A percentile compares a stretch with the other conserved stretches of the same genome.
Conservation (phyloP, 2,329 filamentous ascomycete genomes). For the Aspergillus persii region DNA sequence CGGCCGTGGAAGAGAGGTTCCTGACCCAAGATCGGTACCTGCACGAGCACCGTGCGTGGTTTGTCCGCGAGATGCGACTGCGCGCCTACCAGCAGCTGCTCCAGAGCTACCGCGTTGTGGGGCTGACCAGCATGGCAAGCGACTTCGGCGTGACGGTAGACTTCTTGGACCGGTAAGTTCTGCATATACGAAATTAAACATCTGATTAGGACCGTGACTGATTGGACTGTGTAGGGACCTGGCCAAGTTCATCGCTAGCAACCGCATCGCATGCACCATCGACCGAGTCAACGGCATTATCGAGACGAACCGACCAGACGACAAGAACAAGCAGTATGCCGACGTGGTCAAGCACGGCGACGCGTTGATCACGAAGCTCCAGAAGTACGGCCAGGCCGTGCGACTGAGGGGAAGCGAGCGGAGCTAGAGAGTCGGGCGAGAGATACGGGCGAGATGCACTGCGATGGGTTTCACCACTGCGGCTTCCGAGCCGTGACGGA, state of each 20-base stretch:
- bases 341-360: constrained; percentile 98
- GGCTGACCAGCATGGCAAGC: constrained; percentile 93
- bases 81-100: constrained; percentile 95
- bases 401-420: constrained; percentile 91
- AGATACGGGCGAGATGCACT: background rate
- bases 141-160: constrained; percentile 97
- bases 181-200: background rate
- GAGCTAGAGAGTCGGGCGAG: constrained; percentile 51
- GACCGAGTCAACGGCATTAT: constrained; percentile 96
- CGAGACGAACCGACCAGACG: constrained; percentile 94
- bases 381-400: constrained; percentile 98
- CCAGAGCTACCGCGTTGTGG: constrained; percentile 95
- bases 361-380: constrained; percentile 95
- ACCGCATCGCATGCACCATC: constrained; percentile 93
- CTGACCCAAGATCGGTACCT: constrained; percentile 92
- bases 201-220: constrained; percentile 7
- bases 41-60: constrained; percentile 94
- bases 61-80: constrained; percentile 96
- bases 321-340: constrained; percentile 99
- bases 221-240: constrained; percentile 67
- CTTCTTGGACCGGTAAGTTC: constrained; percentile 81
- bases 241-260: constrained; percentile 92
- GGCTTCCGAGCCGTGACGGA: constrained; percentile 3
- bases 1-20: constrained; percentile 89
- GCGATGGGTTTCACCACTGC: background rate